phyloP scores from a whole-genome alignment of 257 asterid genomes.

The Solanum chmielewskii region DNA sequence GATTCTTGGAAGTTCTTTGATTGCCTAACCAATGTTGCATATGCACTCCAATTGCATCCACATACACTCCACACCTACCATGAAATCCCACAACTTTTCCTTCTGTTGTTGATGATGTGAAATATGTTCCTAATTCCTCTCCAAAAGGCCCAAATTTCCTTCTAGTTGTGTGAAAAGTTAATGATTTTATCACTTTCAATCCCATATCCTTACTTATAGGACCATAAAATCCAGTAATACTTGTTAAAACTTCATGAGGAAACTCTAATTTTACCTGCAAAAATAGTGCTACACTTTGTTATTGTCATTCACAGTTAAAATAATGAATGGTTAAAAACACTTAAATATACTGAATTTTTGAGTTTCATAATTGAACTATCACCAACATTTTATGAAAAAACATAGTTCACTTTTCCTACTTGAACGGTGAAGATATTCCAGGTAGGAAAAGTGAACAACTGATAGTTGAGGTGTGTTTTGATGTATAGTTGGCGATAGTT shows the following conservation, averaged over 20 bases:
- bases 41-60: conserved; percentile 85
- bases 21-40: conserved; percentile 88
- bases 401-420: not conserved
- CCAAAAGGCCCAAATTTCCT: conserved; percentile 63
- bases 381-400: not conserved
- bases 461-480: not conserved
- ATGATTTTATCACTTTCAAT: conserved; percentile 39
- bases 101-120: conserved; percentile 58
- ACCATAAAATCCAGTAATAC: conserved; percentile 61
- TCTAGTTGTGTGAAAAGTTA: conserved; percentile 52
- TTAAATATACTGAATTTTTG: not conserved
- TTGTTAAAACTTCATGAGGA: conserved; percentile 60
- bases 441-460: not conserved
- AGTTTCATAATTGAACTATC: not conserved
- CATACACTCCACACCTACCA: conserved; percentile 60
- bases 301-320: not conserved
- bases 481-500: not conserved
- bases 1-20: conserved; percentile 30
- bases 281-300: not conserved
- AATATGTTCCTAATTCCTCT: conserved; percentile 51
- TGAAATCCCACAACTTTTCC: conserved; percentile 86
- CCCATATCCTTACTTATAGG: conserved; percentile 34
- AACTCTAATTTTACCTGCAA: conserved; percentile 58
- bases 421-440: not conserved
- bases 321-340: not conserved